Conservation (phyloP, 2,329 filamentous ascomycete species). For the Fusarium clavum region DNA sequence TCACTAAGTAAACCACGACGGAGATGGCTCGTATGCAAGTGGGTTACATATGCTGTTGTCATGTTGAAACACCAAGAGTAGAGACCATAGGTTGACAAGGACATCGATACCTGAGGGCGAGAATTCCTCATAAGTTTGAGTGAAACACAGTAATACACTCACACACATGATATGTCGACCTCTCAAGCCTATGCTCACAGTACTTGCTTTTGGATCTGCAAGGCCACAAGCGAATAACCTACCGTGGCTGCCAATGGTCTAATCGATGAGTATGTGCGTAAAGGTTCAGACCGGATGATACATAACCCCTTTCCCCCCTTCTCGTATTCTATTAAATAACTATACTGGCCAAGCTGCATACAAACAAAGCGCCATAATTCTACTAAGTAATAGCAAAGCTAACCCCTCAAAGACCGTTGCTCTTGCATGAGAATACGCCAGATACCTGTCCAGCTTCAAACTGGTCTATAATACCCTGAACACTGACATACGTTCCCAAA, state of each 20-base stretch:
- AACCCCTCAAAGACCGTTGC: slow-evolving; percentile 67
- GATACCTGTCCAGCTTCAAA: slow-evolving; percentile 74
- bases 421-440: slow-evolving; percentile 80
- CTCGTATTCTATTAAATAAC: neutral
- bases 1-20: no score
- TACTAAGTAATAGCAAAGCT: no score
- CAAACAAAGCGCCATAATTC: neutral
- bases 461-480: slow-evolving; percentile 80
- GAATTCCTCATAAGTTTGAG: neutral
- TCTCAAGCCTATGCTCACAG: neutral
- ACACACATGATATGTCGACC: neutral
- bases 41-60: neutral
- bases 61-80: neutral
- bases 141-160: neutral
- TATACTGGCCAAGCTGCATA: neutral
- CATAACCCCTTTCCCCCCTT: neutral
- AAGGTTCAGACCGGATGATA: neutral
- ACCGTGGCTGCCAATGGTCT: neutral
- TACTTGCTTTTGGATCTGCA: neutral
- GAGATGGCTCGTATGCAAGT: neutral
- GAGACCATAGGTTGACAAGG: neutral
- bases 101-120: neutral
- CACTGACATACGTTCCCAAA: slow-evolving; percentile 82
- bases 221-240: neutral
- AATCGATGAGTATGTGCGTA: neutral